Evolutionary conservation across 768 basidiomycete genomes (phyloP), one percentile per base, ranked within the genome.

Genomic region (Multifurca ochricompacta): DNA sequence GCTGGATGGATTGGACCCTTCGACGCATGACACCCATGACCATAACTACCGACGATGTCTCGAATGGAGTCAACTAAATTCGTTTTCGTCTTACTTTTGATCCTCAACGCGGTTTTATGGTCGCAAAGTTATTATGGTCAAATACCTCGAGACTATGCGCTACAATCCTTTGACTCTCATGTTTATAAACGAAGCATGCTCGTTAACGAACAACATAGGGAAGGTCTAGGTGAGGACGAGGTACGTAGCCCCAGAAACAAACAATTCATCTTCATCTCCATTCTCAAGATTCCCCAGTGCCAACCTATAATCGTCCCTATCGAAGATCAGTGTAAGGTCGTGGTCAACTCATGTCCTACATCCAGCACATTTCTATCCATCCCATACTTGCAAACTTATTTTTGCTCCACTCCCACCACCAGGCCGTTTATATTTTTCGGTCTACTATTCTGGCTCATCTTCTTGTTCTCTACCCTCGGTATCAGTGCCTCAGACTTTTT

Each of bases 401-500:
- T 83, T 64, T 92, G 90, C 67, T 68, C 85, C 1, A 70, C 76
- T 4, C 60, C 70, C 6, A 39, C 78, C 14, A 31, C 80, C 3
- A 80, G 87, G 7, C 83, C 87, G 0, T 51, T 82, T 10, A 62
- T 78, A 3, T 91, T 92, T 68, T 60, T 66, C 3, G 80, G 74
- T 36, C 77, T 92, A 58, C 58, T 89, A 9, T 39, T 86, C 19
- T 95, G 91, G 91, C 78, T 92, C 16, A 61, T 82, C 25, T 96
- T 97, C 74, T 82, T 99, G 50, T 98, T 99, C 73, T 92, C 92
- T 19, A 94, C 89, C 32, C 85, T 97, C 32, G 93, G 93, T 4
- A 96, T 96, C 67, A 85, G 84, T 59, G 93, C 94, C 5, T 88
- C 92, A 16, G 95, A 98, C 70, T 97, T 97, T 72, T 98, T 98